Evolutionary conservation across 1,284 basidiomycete species (phyloP), one percentile per base, ranked within the genome.

Genomic region (Microstroma glucosiphilum): DNA sequence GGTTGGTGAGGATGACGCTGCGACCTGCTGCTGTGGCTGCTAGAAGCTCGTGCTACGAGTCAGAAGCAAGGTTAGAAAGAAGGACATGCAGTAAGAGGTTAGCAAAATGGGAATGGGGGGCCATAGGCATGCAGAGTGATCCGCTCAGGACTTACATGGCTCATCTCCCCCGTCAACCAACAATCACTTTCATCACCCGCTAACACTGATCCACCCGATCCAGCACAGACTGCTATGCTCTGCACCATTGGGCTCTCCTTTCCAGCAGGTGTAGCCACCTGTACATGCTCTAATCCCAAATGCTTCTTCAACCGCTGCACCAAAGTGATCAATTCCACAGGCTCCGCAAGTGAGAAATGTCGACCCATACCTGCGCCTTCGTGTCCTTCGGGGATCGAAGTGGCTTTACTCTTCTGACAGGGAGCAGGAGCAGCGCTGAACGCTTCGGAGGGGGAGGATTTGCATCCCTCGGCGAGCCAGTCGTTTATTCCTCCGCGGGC

Each of bases 401-500:
- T 48, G 23, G 46, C 46, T 23, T 48, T 48, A 23, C 46, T 48
- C n/a, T n/a, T n/a, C 46, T 48, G 46, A 23, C 46, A 48, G 3
- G 46, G n/a, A 4, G 30, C 9, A 37, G 30, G 30, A 37, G 3
- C 30, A 3, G 3, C 30, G 3, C 9, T 37, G 30, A 37, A 37
- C 4, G 30, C 30, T 37, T 37, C 30, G 3, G 30, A 37, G 9
- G 30, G 30, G 30, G 30, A 37, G 30, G 30, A 3, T 37, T 37
- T 23, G 12, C 46, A 48, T 7, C 21, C 70, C 12, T 60, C 61
- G 9, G 62, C 67, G 12, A 79, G 70, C 75, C 77, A 79, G 65
- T 79, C 75, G 89, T 93, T 93, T 68, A 96, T 86, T 0, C 92
- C 92, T 13, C 86, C 90, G 59, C 84, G 84, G 1, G 90, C 87